Base-by-base conservation (phyloP, 2,329 filamentous ascomycete species). In the Neoarthrinium moseri region DNA sequence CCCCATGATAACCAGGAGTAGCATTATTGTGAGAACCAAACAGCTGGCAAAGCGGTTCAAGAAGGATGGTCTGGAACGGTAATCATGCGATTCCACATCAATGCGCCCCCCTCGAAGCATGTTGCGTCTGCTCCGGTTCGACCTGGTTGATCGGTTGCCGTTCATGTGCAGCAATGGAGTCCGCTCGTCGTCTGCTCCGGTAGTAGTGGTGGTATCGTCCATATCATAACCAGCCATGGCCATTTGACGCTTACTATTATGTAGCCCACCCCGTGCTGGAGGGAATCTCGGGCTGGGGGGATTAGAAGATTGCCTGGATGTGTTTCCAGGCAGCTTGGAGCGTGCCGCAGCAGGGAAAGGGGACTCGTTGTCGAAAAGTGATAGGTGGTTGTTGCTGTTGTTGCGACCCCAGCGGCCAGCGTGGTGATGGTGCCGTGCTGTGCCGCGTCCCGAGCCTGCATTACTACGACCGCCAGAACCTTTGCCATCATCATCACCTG, bases 121-220 rank as follows among this genome's bases (percentile, higher is more conserved):
- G 15, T 70, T 68, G 33, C 77, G 75, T 37, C 86, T 77, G 44
- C 75, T 77, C 49, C 76, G 67, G 26, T 62, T 56, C 38, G 81
- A 81, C 24, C 87, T 84, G 20, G 83, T 69, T 2, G 81, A 49
- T 20, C 34, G 30, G 13, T 40, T 77, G 8, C 60, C 56, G 17
- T 69, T 68, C 29, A 66, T 62, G 12, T 96, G 80, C 35, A 97
- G 45, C 13, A 49, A 75, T 7, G 92, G 94, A 3, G 91, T 94
- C 36, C 87, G 83, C 69, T 96, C 94, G 61, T 95, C 89, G 59
- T 95, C 90, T 30, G 87, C 90, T 8, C 83, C 86, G 35, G 81
- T 80, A 36, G 81, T 80, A 22, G 81, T 80, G 47, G 84, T 82
- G 33, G 91, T 90, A 63, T 96, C 91, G 55, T 92, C 79, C 57